Conservation (phyloP, 495 filamentous ascomycete genomes). For the Evernia prunastri region DNA sequence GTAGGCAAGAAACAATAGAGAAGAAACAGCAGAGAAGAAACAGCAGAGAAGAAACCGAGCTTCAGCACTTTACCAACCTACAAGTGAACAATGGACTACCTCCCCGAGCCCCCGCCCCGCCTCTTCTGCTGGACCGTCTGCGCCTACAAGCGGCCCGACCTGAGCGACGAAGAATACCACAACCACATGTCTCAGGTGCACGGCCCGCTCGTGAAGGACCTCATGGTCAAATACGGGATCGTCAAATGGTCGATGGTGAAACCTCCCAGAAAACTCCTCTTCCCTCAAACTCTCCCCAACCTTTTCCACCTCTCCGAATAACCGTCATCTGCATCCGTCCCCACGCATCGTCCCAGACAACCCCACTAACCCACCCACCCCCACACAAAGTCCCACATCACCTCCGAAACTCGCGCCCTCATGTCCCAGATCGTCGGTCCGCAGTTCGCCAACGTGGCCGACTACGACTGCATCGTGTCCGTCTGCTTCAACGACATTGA, state of each 20-base stretch:
- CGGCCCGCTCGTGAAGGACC: constrained; percentile 32
- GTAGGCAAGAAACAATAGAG: too few species aligned
- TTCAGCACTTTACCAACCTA: too few species aligned
- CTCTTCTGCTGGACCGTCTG: constrained; percentile 35
- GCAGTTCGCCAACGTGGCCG: not conserved
- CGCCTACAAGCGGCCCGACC: constrained; percentile 37
- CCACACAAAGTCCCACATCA: too few species aligned
- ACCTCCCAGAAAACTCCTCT: too few species aligned
- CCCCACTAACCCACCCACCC: too few species aligned
- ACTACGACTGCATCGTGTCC: not conserved
- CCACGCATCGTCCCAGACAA: too few species aligned
- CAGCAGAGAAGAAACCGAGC: too few species aligned
- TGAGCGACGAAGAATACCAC: constrained; percentile 40
- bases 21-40: too few species aligned
- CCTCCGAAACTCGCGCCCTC: not conserved
- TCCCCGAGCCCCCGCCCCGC: too few species aligned
- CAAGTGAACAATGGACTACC: too few species aligned
- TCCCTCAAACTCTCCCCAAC: too few species aligned
- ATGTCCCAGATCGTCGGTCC: not conserved
- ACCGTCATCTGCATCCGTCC: too few species aligned
- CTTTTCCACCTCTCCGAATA: not conserved
- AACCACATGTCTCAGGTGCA: constrained; percentile 35
- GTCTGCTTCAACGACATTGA: not conserved
- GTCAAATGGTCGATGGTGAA: constrained; percentile 26
- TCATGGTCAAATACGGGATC: constrained; percentile 39